These are phyloP conservation scores for Ophiocytium majus DNA, from an alignment of 352 stramenopile species.

Conservation along the genomic window DNA sequence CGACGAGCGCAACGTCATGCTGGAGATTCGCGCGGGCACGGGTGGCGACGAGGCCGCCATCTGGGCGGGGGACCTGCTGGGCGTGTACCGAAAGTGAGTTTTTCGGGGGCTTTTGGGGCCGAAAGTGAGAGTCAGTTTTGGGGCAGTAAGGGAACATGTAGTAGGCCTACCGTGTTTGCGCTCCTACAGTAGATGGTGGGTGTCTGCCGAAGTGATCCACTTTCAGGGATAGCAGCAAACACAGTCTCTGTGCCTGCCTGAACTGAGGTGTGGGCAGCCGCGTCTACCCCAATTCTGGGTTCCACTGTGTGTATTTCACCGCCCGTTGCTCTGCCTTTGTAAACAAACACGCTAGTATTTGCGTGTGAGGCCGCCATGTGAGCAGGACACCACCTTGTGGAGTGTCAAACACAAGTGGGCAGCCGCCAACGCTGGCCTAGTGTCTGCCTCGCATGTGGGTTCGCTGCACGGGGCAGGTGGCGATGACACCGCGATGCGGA, in stretches of 20 bases:
- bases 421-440: background rate
- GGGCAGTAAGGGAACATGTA: slow-evolving; percentile 68
- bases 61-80: slow-evolving; percentile 86
- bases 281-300: no score
- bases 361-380: slow-evolving; percentile 95
- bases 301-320: no score
- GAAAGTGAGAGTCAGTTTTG: slow-evolving; percentile 13
- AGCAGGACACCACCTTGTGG: slow-evolving; percentile 81
- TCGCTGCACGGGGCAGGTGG: background rate
- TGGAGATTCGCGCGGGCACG: slow-evolving; percentile 88
- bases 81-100: slow-evolving; percentile 85
- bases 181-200: no score
- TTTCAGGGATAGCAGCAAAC: no score
- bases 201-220: no score
- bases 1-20: slow-evolving; percentile 92
- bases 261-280: no score
- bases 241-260: no score
- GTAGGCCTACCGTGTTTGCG: slow-evolving; percentile 63
- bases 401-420: slow-evolving; percentile 75
- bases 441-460: background rate
- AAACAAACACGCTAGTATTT: no score
- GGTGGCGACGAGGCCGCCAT: slow-evolving; percentile 93
- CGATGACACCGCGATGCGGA: background rate
- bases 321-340: no score
- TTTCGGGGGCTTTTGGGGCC: slow-evolving; percentile 41